Conservation (phyloP, 1,284 basidiomycete genomes). For the Testicularia cyperi region DNA sequence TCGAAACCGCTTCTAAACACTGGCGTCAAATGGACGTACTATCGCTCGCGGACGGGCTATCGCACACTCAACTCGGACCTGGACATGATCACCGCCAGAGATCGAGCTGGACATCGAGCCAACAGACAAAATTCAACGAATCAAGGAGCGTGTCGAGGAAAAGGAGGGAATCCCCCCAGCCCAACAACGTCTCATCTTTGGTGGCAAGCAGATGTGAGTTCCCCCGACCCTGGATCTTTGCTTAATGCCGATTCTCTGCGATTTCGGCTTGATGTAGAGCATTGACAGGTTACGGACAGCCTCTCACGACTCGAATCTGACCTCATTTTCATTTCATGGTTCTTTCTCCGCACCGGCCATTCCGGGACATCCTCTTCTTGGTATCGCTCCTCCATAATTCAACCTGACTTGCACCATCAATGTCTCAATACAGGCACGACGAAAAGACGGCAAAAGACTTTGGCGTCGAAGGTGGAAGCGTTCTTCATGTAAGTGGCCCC, state of each 20-base stretch:
- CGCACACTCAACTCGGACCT: too few relatives aligned
- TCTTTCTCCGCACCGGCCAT: too few relatives aligned
- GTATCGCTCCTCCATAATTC: too few relatives aligned
- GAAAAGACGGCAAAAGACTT: constrained; percentile 60
- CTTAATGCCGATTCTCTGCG: too few relatives aligned
- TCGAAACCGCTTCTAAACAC: background rate
- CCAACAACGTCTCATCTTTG: constrained; percentile 92
- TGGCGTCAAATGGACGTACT: background rate
- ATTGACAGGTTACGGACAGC: too few relatives aligned
- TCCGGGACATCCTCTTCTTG: too few relatives aligned
- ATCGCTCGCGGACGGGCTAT: too few relatives aligned
- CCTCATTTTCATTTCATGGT: too few relatives aligned
- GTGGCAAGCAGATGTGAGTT: constrained; percentile 91
- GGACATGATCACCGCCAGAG: constrained; percentile 62
- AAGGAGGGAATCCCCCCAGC: constrained; percentile 97
- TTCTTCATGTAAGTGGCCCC: constrained; percentile 55
- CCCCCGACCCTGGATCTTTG: too few relatives aligned
- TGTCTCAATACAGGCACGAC: constrained; percentile 60
- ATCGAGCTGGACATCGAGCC: constrained; percentile 95
- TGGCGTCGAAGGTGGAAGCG: constrained; percentile 57
- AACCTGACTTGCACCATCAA: too few relatives aligned
- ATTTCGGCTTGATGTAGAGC: too few relatives aligned
- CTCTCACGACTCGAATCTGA: too few relatives aligned
- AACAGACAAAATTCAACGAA: constrained; percentile 88
- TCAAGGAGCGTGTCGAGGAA: constrained; percentile 99